Base-by-base conservation (phyloP, 2,329 filamentous ascomycete species). In the Colletotrichum chlorophyti region DNA sequence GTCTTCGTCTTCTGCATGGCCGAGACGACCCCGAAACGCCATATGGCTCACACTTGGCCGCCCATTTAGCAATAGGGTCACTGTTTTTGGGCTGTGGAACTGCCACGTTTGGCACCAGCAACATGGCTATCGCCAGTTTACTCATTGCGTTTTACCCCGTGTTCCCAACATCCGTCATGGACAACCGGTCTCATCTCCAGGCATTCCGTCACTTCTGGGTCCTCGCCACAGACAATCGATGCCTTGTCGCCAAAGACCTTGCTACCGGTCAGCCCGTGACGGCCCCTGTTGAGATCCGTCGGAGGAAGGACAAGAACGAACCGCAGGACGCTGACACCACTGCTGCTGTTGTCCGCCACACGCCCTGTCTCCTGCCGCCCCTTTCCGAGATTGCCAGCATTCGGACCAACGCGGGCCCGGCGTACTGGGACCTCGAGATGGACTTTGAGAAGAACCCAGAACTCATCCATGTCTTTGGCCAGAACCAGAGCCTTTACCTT, bases 181-280 rank as follows among this genome's bases (percentile, higher is more conserved):
- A 99, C 75, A 98, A 98, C 69, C 90, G 91, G 64, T 93, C 92
- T 10, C 95, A 99, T 68, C 82, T 99, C 6, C 95, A 99, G 76
- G 95, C 96, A 4, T 95, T 99, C 77, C 87, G 96, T 5, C 94
- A 99, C 74, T 91, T 99, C 69, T 99, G 95, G 95, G 94, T 97
- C 10, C 82, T 99, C 4, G 95, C 95, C 2, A 89, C 91, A 0
- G 95, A 99, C 68, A 86, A 92, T 9, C 86, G 96, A 48, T 98
- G 94, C 69, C 83, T 99, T 0, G 86, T 99, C 1, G 85, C 91
- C 15, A 91, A 94, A 61, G 95, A 99, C 65, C 84, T 95, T 3
- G 88, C 95, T 58, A 96, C 91, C 0, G 87, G 89, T 35, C 87
- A 92, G 38, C 90, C 93, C 1, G 85, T 97, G 45, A 84, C 87